phyloP scores from a whole-genome alignment of 805 yeast genomes.

The Ogataea nitratoaversa region DNA sequence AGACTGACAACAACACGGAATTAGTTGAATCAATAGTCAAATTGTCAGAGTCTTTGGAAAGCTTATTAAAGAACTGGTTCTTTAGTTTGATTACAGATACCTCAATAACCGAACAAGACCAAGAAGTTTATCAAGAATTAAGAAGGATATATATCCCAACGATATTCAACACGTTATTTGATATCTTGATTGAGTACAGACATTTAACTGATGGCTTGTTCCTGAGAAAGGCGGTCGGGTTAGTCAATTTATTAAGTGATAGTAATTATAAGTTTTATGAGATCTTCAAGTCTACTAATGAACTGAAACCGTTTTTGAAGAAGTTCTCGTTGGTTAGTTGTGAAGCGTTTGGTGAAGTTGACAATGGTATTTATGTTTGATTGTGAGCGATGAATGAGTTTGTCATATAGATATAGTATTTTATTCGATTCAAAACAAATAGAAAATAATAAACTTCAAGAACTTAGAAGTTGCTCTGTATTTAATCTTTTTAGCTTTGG shows the following conservation, averaged over 20 bases:
- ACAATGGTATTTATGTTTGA: slow-evolving; percentile 39
- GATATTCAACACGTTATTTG: slow-evolving; percentile 62
- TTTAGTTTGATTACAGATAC: slow-evolving; percentile 25
- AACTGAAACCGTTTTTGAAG: slow-evolving; percentile 39
- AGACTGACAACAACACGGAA: slow-evolving; percentile 1
- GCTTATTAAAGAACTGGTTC: slow-evolving; percentile 29
- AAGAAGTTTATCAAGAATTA: slow-evolving; percentile 43
- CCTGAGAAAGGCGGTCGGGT: slow-evolving; percentile 50
- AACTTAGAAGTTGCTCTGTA: too few species aligned
- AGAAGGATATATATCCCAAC: slow-evolving; percentile 72
- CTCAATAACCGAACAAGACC: slow-evolving; percentile 26
- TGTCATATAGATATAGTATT: neutral
- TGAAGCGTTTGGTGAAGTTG: slow-evolving; percentile 21
- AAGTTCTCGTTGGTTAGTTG: slow-evolving; percentile 54
- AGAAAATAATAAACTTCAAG: too few species aligned
- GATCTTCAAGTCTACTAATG: slow-evolving; percentile 56
- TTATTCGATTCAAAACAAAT: too few species aligned
- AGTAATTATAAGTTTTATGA: slow-evolving; percentile 58
- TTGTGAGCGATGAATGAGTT: slow-evolving; percentile 1
- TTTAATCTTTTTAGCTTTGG: too few species aligned
- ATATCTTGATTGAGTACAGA: slow-evolving; percentile 45
- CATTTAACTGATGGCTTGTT: slow-evolving; percentile 35
- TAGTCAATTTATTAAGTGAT: slow-evolving; percentile 64
- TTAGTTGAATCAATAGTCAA: slow-evolving; percentile 10
- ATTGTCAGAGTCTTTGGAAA: slow-evolving; percentile 14